Base-by-base conservation (phyloP, 805 yeast genomes). In the Ogataea zsoltii region DNA sequence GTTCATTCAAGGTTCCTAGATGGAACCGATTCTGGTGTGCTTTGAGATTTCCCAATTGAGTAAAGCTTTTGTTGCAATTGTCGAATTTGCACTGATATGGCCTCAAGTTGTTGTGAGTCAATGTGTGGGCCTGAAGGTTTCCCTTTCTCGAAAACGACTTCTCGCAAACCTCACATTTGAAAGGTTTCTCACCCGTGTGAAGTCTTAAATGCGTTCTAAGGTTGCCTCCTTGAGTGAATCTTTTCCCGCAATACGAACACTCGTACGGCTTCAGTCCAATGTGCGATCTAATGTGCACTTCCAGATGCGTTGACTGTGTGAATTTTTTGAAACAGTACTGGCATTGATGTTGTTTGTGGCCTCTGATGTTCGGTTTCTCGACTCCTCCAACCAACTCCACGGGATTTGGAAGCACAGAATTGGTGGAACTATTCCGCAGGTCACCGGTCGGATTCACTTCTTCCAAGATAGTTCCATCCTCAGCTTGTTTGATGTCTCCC, bases 21-120 rank as follows among this genome's bases (percentile, higher is more conserved):
- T 90, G 98, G 61, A 90, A 89, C 56, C 91, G 75, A 66, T 91
- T 92, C 62, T 91, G 98, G 65, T 92, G 98, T 1, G 96, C 87
- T 66, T 92, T 91, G 72, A 91, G 75, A 60, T 91, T 91, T 3
- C 97, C 97, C 56, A 91, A 72, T 69, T 91, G 98, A 1, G 97
- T 87, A 59, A 91, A 91, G 4, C 85, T 76, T 68, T 89, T 90
- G 54, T 79, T 82, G 68, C 97, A 91, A 47, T 76, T 74, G 63
- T 89, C 96, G 48, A 91, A 73, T 56, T 79, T 80, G 68, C 97
- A 91, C 45, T 78, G 77, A 60, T 74, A 88, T 6, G 96, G 97
- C 58, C 86, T 83, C 45, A 79, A 70, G 56, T 86, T 82, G 45
- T 82, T 83, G 67, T 90, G 97, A 0, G 96, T 89, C 47, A 88